These are phyloP conservation scores for Xylaria sp. DNA, from an alignment of 2,329 filamentous ascomycete species.

Conservation along the genomic window DNA sequence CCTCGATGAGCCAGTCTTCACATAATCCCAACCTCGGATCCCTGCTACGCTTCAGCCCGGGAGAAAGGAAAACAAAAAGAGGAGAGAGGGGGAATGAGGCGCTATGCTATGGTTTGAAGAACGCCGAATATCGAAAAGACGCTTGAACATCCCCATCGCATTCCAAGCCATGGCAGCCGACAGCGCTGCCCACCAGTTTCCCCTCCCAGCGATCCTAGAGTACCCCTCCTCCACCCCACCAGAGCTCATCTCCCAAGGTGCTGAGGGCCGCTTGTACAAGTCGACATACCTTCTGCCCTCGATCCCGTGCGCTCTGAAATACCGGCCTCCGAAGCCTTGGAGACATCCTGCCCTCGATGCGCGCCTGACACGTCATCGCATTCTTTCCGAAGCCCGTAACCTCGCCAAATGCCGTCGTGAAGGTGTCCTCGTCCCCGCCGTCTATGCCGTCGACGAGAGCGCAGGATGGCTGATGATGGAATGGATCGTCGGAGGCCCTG, in stretches of 20 bases:
- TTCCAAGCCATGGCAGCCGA: constrained; percentile 22
- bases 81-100: neutral
- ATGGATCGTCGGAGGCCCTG: constrained; percentile 78
- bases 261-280: constrained; percentile 92
- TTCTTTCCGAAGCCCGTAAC: constrained; percentile 87
- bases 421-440: constrained; percentile 79
- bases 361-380: constrained; percentile 83
- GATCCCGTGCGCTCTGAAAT: constrained; percentile 81
- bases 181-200: constrained; percentile 40
- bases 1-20: neutral
- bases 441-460: constrained; percentile 71
- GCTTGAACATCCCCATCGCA: neutral
- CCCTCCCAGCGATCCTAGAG: constrained; percentile 69
- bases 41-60: neutral
- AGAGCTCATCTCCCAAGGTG: constrained; percentile 84
- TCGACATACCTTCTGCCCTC: constrained; percentile 76
- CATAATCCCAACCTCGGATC: neutral
- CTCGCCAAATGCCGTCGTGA: constrained; percentile 79
- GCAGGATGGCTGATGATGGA: constrained; percentile 81
- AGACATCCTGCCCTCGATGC: constrained; percentile 88
- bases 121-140: neutral
- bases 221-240: constrained; percentile 65
- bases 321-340: constrained; percentile 90
- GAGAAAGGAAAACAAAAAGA: neutral
- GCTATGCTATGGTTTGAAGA: neutral